Base-by-base conservation (phyloP, 345 rosid genomes). In the Trapa incisa region DNA sequence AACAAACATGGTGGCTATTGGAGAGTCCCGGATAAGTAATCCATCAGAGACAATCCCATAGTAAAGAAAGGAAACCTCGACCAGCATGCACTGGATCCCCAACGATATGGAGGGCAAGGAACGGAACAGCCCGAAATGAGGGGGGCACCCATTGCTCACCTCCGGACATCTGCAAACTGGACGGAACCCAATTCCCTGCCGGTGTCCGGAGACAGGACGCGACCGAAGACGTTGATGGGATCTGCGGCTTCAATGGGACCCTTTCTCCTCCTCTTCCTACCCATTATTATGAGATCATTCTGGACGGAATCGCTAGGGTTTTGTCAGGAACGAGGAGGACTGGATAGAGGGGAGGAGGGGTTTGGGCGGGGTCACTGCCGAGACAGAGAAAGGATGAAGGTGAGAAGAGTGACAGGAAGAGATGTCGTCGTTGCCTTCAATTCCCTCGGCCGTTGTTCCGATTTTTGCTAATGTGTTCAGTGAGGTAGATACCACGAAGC, bases 111-210 rank as follows among this genome's bases (percentile, higher is more conserved):
- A 22, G 29, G 29, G 29, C 29, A 22, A 22, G 29, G 29, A 22
- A 22, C 29, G 29, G 29, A 22, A 22, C 29, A 22, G 29, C 29
- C 29, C 29, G 29, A 22, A 22, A 22, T 22, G 29, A 22, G 29
- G 29, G 29, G 11, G 48, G 13, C 13, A 11, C 54, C 17, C 5
- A 32, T 3, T 1, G 0, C 41, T 76, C 80, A 88, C 95, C 92
- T 82, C 65, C 73, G 81, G 81, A 82, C 73, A 67, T 70, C 75
- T 54, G 83, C 69, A 79, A 84, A 83, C 72, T 71, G 79, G 71
- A 70, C 58, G 45, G 85, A 76, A 73, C 65, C 71, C 37, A 83
- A 74, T 48, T 68, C 75, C 53, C 78, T 71, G 2, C 72, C 80
- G 47, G 72, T 0, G 36, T 69, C 66, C 4, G 66, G 58, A 2